Conservation (phyloP, 345 rosid species). For the Eucalyptus dawsonii region DNA sequence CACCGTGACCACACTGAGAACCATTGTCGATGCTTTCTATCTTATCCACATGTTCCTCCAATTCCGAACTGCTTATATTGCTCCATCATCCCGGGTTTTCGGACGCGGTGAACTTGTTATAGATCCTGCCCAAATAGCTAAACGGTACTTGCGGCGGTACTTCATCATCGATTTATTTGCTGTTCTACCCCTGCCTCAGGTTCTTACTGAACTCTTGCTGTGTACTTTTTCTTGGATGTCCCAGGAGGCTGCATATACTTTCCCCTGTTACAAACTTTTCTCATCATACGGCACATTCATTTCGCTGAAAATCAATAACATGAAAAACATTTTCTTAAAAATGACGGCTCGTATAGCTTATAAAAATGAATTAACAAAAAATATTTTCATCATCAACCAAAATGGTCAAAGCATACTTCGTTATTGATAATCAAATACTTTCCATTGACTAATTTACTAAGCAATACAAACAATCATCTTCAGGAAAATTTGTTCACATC, state of each 20-base stretch:
- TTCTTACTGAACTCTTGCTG: constrained; percentile 2
- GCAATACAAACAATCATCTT: not conserved
- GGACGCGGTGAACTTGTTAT: constrained; percentile 98
- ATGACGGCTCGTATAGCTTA: not conserved
- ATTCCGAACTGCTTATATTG: constrained; percentile 95
- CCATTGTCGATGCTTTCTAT: constrained; percentile 69
- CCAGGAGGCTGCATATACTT: not conserved
- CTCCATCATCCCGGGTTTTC: constrained; percentile 93
- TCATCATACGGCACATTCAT: not conserved
- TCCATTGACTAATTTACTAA: not conserved
- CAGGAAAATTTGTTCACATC: not conserved
- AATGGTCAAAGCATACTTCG: not conserved
- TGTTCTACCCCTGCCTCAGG: constrained; percentile 93
- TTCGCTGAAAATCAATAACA: not conserved
- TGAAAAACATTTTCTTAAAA: not conserved
- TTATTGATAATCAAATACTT: not conserved
- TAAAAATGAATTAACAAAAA: not conserved
- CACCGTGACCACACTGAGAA: constrained; percentile 68
- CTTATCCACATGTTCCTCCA: constrained; percentile 83
- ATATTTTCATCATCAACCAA: not conserved
- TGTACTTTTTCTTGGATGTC: not conserved
- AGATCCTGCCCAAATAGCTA: constrained; percentile 81
- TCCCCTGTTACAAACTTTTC: not conserved
- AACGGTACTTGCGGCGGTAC: constrained; percentile 59
- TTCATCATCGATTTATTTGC: constrained; percentile 87